Conservation (phyloP, 2,329 filamentous ascomycete species). For the Tolypocladium tundrense region DNA sequence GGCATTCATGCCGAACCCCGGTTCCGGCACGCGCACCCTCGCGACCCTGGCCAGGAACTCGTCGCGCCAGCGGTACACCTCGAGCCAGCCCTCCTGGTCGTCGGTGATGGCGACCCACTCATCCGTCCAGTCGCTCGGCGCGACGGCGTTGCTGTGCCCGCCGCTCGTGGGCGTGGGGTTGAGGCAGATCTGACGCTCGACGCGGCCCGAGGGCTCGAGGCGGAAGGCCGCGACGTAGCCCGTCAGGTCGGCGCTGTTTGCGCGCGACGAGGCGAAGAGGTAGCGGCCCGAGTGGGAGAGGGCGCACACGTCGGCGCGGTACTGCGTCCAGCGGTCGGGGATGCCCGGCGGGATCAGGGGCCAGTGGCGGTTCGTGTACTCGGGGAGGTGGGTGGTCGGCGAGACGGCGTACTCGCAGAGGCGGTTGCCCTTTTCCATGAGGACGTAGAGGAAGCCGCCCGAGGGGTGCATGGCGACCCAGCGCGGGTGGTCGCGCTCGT, state of each 20-base stretch:
- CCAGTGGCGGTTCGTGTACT: constrained; percentile 67
- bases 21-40: constrained; percentile 66
- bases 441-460: constrained; percentile 69
- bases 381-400: constrained; percentile 58
- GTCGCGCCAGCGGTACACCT: constrained; percentile 80
- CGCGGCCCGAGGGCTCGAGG: constrained; percentile 55
- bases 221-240: constrained; percentile 78
- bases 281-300: constrained; percentile 59
- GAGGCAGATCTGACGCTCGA: constrained; percentile 69
- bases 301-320: constrained; percentile 77
- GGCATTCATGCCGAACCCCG: constrained; percentile 95
- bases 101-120: constrained; percentile 88
- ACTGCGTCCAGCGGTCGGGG: constrained; percentile 47
- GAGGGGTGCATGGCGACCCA: constrained; percentile 80
- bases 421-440: constrained; percentile 86
- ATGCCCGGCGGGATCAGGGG: constrained; percentile 72
- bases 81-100: constrained; percentile 77
- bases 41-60: constrained; percentile 73
- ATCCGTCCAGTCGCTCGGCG: constrained; percentile 72
- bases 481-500: constrained; percentile 65
- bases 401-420: constrained; percentile 76
- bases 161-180: constrained; percentile 81
- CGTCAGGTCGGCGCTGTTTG: constrained; percentile 64
- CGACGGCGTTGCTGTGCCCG: constrained; percentile 81
- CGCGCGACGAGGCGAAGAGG: constrained; percentile 75